Conservation (phyloP, 2,329 filamentous ascomycete genomes). For the Aspergillus tubingensis region DNA sequence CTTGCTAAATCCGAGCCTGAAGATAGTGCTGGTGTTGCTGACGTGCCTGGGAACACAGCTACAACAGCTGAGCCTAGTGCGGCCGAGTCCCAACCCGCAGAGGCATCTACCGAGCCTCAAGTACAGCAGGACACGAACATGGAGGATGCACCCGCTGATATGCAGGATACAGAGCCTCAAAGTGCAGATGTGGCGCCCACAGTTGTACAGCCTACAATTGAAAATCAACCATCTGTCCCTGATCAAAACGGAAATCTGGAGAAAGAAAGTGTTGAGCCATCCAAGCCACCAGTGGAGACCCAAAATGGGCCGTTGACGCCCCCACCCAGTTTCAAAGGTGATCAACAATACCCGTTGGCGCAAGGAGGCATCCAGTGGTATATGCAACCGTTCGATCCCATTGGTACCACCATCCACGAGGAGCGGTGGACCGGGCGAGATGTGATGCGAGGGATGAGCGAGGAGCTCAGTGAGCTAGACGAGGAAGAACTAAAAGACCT, state of each 20-base stretch:
- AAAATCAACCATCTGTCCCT: constrained; percentile 20
- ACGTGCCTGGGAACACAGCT: constrained; percentile 13
- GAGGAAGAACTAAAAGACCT: constrained; percentile 83
- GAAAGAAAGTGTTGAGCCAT: constrained; percentile 38
- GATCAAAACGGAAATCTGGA: constrained; percentile 33
- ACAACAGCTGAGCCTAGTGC: constrained; percentile 17
- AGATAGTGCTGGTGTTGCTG: constrained; percentile 23
- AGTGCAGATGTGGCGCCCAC: constrained; percentile 27
- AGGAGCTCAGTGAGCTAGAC: constrained; percentile 87
- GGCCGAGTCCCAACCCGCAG: constrained; percentile 11
- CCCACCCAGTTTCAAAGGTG: constrained; percentile 44
- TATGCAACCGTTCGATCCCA: constrained; percentile 74
- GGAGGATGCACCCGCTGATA: constrained; percentile 10
- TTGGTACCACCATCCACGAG: constrained; percentile 76
- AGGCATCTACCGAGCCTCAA: constrained; percentile 10
- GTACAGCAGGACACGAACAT: constrained; percentile 1
- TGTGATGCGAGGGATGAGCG: constrained; percentile 72
- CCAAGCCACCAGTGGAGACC: constrained; percentile 45
- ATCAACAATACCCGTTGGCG: constrained; percentile 54
- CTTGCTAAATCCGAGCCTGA: constrained; percentile 27
- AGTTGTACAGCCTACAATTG: constrained; percentile 39
- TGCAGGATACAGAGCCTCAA: constrained; percentile 19
- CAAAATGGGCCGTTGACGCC: constrained; percentile 39
- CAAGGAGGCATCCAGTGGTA: constrained; percentile 88
- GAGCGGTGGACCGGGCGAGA: constrained; percentile 74